Base-by-base conservation (phyloP, 1,284 basidiomycete species). In the Sporisorium sorghi region DNA sequence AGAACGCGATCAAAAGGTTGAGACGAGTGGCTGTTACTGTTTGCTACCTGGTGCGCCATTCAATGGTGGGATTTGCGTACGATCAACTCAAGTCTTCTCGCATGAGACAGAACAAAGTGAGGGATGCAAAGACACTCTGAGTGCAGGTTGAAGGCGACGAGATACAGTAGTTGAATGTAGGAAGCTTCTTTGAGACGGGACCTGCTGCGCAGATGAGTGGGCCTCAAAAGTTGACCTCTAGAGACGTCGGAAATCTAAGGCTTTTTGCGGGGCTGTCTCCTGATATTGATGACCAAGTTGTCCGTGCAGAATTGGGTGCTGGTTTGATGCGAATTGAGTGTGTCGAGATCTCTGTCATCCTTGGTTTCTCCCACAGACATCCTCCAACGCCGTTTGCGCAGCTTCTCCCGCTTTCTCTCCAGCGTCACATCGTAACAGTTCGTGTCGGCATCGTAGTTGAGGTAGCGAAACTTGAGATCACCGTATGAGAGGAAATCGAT, bases 371-470 rank as follows among this genome's bases (percentile, higher is more conserved):
- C 54, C 9, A 63, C 43, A 12, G 17, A 35, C 7, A 63, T 39
- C 1, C 35, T 19, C 5, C 5, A 44, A 7, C 8, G 5, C 6
- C 5, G 1, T 1, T n/a, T 9, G 2, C 19, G 7, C 6, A 8
- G 5, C 33, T 7, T 35, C 8, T 35, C 11, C 33, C 14, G 12
- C 17, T 21, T 17, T 0, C 42, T 32, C 19, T 17, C 19, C 12
- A 57, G 32, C 2, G 15, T 6, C 19, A 48, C 14, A 5, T 63
- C 49, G 35, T 40, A 63, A 43, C 61, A 63, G 2, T 19, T 30
- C 5, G 32, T 51, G 5, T 12, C 28, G 0, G 53, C 21, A 57
- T 63, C 43, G 28, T 52, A 63, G 28, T 63, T 57, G 14, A 35
- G n/a, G 26, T 63, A 63, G 33, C 49, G 54, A 10, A 63, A 33